Percentiles rank a stretch among this genome's conserved stretches.
phyloP scores from a whole-genome alignment of 2,329 filamentous ascomycete genomes.

The Xylaria hypoxylon region DNA sequence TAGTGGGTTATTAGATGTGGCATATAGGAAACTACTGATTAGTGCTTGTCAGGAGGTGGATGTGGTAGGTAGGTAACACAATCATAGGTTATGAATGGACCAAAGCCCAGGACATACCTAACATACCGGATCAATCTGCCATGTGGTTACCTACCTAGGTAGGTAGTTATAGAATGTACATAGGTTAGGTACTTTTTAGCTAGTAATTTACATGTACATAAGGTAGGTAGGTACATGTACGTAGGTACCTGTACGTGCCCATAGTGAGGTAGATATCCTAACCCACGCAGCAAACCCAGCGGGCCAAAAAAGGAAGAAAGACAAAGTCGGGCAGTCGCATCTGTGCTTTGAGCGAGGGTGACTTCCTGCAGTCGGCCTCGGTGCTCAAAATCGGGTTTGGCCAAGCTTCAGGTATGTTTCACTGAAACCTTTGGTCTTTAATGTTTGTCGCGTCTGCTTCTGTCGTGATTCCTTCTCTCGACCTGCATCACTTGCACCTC shows the following conservation, averaged over 20 bases:
- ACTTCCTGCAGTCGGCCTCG: conserved; percentile 44
- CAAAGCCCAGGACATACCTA: too few relatives aligned
- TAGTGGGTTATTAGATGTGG: too few relatives aligned
- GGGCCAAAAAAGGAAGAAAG: conserved; percentile 6
- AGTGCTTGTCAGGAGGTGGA: neutral
- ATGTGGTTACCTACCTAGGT: too few relatives aligned
- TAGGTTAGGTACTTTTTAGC: too few relatives aligned
- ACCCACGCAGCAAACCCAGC: neutral
- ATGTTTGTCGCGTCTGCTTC: conserved; percentile 31
- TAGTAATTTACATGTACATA: too few relatives aligned
- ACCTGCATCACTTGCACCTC: neutral
- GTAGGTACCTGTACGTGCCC: neutral
- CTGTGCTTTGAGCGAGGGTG: conserved; percentile 39
- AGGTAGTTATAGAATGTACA: too few relatives aligned
- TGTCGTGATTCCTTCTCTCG: conserved; percentile 22
- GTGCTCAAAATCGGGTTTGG: conserved; percentile 40
- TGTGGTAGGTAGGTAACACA: neutral
- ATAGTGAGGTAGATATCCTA: neutral
- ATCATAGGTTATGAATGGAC: too few relatives aligned
- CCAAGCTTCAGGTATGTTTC: conserved; percentile 47
- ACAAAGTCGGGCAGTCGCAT: conserved; percentile 42
- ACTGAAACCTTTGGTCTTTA: conserved; percentile 40
- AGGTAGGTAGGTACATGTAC: neutral
- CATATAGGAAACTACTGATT: neutral
- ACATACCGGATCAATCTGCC: too few relatives aligned